Evolutionary conservation across 2,329 filamentous ascomycete species (phyloP), one percentile per base, ranked within the genome.

Genomic region (Amesomyces nigricolor): DNA sequence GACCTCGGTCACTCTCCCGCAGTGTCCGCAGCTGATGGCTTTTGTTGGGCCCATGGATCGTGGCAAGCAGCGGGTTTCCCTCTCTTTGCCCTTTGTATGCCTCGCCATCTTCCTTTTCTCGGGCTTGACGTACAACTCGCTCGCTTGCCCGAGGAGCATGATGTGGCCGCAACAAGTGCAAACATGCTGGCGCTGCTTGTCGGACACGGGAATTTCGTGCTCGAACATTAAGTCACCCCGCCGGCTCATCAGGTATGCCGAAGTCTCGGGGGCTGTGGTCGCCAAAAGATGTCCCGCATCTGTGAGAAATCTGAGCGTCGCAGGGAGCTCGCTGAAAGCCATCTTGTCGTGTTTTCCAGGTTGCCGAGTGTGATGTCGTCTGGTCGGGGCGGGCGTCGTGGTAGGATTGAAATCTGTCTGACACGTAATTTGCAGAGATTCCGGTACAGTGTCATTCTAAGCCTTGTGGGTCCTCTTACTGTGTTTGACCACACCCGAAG

Each of bases 111-210:
- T 35, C 74, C 79, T 61, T 53, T 64, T 70, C 7, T 64, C 63
- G 1, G 65, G 58, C 22, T 75, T 67, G 2, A 80, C 64, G 13
- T 69, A 71, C 8, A 80, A 47, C 8, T 61, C 61, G 43, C 72
- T 73, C 2, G 70, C 72, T 8, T 75, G 74, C 0, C 82, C 81
- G 1, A 75, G 71, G 4, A 84, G 71, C 70, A 84, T 75, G 39
- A 86, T 81, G 58, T 78, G 75, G 14, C 85, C 83, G 63, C 85
- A 88, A 50, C 76, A 75, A 47, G 72, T 74, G 67, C 85, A 87
- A 22, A 76, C 71, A 54, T 77, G 78, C 59, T 83, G 77, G 49
- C 73, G 72, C 58, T 82, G 76, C n/a, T 72, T 63, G 16, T 81
- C 77, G 9, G 76, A 69, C 48, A 70, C 67, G 7, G 70, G 61